These are phyloP conservation scores for Nemania serpens DNA, from an alignment of 2,329 filamentous ascomycete genomes.

Conservation along the genomic window DNA sequence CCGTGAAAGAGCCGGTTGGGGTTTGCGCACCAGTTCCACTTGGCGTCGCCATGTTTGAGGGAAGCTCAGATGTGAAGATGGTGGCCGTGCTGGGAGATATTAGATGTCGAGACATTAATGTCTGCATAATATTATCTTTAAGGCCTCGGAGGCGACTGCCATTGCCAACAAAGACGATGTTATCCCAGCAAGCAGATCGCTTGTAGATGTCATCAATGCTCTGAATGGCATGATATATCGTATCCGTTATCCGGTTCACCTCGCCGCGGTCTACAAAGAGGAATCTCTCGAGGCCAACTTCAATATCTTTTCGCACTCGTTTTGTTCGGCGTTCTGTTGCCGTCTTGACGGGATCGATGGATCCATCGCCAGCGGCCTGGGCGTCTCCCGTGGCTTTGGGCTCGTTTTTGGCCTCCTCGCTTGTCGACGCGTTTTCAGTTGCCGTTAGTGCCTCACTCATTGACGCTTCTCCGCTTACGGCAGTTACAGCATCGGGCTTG, in stretches of 20 bases:
- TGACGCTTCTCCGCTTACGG: constrained; percentile 11
- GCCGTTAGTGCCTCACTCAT: constrained; percentile 29
- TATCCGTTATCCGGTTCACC: constrained; percentile 80
- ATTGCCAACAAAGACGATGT: constrained; percentile 88
- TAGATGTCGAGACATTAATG: constrained; percentile 79
- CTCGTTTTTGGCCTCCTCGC: constrained; percentile 29
- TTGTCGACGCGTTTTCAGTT: constrained; percentile 27
- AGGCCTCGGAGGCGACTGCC: constrained; percentile 77
- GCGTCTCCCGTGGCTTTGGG: constrained; percentile 25
- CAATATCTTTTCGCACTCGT: constrained; percentile 68
- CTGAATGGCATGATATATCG: constrained; percentile 82
- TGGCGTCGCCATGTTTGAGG: constrained; percentile 90
- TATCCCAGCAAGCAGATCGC: constrained; percentile 88
- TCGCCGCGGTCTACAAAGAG: constrained; percentile 70
- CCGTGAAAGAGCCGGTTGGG: constrained; percentile 68
- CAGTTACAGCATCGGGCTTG: constrained; percentile 19
- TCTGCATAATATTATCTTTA: constrained; percentile 83
- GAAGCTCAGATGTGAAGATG: constrained; percentile 96
- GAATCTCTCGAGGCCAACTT: constrained; percentile 78
- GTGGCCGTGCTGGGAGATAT: constrained; percentile 91
- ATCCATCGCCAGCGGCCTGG: constrained; percentile 28
- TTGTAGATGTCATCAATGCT: constrained; percentile 83
- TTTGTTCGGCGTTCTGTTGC: constrained; percentile 54
- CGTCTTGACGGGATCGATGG: constrained; percentile 39
- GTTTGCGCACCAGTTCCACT: constrained; percentile 90